Evolutionary conservation across 495 filamentous ascomycete genomes (phyloP).

Genomic region (Darksidea phi): DNA sequence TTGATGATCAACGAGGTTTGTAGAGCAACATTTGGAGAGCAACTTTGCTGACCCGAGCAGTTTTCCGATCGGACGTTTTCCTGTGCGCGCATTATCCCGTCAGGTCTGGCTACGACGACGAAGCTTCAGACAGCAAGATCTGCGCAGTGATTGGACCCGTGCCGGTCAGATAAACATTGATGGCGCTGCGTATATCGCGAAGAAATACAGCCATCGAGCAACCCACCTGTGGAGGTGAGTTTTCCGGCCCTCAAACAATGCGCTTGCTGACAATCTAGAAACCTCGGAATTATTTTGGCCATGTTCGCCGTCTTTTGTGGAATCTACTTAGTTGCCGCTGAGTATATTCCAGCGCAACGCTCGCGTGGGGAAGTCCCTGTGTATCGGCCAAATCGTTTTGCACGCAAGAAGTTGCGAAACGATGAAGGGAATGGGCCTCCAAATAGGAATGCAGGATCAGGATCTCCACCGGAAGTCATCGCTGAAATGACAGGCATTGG

Average conservation of each 20-base stretch:
- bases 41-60: background rate
- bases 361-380: constrained; percentile 55
- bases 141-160: constrained; percentile 18
- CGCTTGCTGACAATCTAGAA: constrained; percentile 5
- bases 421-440: constrained; percentile 4
- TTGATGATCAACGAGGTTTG: constrained; percentile 29
- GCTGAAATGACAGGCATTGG: background rate
- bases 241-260: background rate
- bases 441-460: background rate
- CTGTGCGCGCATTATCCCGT: constrained; percentile 18
- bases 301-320: constrained; percentile 17
- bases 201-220: constrained; percentile 4
- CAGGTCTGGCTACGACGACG: background rate
- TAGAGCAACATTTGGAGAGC: background rate
- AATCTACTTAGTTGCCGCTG: constrained; percentile 50
- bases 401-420: background rate
- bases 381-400: background rate
- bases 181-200: constrained; percentile 12
- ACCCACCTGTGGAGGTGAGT: constrained; percentile 22
- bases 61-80: constrained; percentile 18
- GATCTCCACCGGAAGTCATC: background rate
- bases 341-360: constrained; percentile 53
- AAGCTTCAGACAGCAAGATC: background rate
- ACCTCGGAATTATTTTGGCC: constrained; percentile 16
- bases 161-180: constrained; percentile 13